Conservation (phyloP, 352 stramenopile genomes). For the Phytophthora vignae region DNA sequence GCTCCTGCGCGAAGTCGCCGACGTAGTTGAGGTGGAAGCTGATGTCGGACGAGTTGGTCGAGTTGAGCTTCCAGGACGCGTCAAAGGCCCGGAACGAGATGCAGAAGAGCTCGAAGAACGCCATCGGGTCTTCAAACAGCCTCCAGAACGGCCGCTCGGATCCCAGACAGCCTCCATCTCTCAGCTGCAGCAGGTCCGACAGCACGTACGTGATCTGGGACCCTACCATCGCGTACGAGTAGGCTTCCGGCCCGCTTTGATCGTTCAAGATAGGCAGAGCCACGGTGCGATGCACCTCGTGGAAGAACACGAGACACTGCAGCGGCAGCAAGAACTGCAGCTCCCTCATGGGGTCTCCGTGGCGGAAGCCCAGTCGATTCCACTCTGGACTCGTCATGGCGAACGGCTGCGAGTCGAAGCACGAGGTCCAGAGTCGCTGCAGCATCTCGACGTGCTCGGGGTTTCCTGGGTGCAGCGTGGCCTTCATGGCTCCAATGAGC, state of each 20-base stretch:
- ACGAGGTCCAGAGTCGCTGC: slow-evolving; percentile 71
- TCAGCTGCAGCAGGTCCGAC: slow-evolving; percentile 76
- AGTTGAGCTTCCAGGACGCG: slow-evolving; percentile 65
- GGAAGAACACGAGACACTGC: slow-evolving; percentile 87
- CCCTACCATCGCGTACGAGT: slow-evolving; percentile 66
- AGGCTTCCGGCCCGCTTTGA: slow-evolving; percentile 62
- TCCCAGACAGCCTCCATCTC: slow-evolving; percentile 75
- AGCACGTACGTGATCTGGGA: slow-evolving; percentile 67
- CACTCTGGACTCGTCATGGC: slow-evolving; percentile 52
- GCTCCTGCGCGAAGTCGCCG: slow-evolving; percentile 71
- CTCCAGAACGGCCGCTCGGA: slow-evolving; percentile 85
- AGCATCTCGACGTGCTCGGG: slow-evolving; percentile 80
- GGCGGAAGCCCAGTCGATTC: slow-evolving; percentile 70
- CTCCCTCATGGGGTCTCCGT: slow-evolving; percentile 73
- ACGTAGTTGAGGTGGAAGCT: slow-evolving; percentile 77
- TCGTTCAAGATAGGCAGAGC: slow-evolving; percentile 76
- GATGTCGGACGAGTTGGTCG: slow-evolving; percentile 57
- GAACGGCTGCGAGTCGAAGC: slow-evolving; percentile 75
- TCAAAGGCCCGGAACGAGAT: slow-evolving; percentile 80
- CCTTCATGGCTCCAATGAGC: slow-evolving; percentile 70
- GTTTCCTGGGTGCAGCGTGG: slow-evolving; percentile 60
- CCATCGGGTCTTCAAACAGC: slow-evolving; percentile 86
- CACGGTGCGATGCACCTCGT: slow-evolving; percentile 70
- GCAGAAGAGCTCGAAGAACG: slow-evolving; percentile 84
- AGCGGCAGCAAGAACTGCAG: slow-evolving; percentile 77